Base-by-base conservation (phyloP, 208 protist species). In the Crithidia sp. region DNA sequence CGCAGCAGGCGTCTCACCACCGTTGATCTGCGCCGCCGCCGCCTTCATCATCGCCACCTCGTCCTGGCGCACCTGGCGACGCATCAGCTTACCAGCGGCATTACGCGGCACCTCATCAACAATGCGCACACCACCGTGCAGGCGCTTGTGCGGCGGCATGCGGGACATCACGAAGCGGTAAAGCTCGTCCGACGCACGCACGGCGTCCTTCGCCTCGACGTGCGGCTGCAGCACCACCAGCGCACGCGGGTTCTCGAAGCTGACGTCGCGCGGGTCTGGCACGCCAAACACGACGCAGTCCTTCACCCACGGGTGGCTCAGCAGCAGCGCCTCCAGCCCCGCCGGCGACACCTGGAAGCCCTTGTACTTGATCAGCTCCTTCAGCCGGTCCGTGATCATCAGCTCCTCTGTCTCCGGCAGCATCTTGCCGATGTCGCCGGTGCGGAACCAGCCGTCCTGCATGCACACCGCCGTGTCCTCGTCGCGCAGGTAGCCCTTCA, bases 331-430 rank as follows among this genome's bases (percentile, higher is more conserved):
- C 77, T 97, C 93, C 6, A 97, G 67, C 56, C 87, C 81, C 3
- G 91, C 91, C 2, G 93, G 92, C 9, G 93, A 78, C 12, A 97
- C 92, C 81, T 97, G 93, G 59, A 92, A 93, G 54, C 93, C 93
- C 78, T 97, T 97, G 79, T 83, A 88, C 81, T 97, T 97, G 69
- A 97, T 97, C 36, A 97, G 76, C 69, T 97, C 93, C 77, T 97
- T 97, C 52, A 92, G 63, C 59, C 94, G 84, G 71, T 95, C 92
- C 37, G 77, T 77, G 65, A 95, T 90, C 58, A 79, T 71, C 17
- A 86, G 57, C 37, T 88, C 67, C 40, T 77, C 71, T 4, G 74
- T 84, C 13, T 73, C 63, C 4, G 55, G 71, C 52, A 94, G 85
- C 17, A 84, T 66, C 37, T 77, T 63, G 39, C 82, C 88, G 62